phyloP scores from a whole-genome alignment of 176 grass and related monocot genomes.

The Themeda triandra region DNA sequence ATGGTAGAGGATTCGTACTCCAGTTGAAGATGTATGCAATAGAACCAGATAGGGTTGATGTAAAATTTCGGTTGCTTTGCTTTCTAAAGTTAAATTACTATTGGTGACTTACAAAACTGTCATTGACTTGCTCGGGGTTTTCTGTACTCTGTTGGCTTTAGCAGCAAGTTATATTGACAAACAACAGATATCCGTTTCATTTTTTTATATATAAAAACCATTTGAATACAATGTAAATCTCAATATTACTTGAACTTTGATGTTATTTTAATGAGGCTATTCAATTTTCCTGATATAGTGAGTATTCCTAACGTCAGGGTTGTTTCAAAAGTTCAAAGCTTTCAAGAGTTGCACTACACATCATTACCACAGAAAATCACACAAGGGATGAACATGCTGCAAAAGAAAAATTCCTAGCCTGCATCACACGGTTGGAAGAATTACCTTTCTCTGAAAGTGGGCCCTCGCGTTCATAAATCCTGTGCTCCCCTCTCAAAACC shows the following conservation, averaged over 20 bases:
- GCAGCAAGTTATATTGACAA: neutral
- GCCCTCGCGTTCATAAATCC: constrained; percentile 20
- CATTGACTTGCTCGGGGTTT: neutral
- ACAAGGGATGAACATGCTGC: neutral
- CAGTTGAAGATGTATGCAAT: neutral
- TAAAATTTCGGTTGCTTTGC: neutral
- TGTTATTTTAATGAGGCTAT: neutral
- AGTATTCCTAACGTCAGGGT: neutral
- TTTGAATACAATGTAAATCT: neutral
- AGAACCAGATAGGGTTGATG: neutral
- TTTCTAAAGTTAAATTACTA: neutral
- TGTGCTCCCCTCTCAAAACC: neutral
- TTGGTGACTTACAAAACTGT: neutral
- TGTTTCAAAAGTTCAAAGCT: neutral
- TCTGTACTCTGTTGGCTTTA: neutral
- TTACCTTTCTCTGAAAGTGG: constrained; percentile 26
- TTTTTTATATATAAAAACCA: neutral
- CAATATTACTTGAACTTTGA: neutral
- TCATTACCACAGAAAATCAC: neutral
- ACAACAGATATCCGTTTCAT: neutral
- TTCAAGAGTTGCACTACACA: neutral
- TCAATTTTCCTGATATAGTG: neutral
- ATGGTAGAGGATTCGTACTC: neutral
- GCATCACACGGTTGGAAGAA: constrained; percentile 35
- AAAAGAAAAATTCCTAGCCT: constrained; percentile 13